Conservation (phyloP, 768 basidiomycete genomes). For the Trichaptum fuscoviolaceum region DNA sequence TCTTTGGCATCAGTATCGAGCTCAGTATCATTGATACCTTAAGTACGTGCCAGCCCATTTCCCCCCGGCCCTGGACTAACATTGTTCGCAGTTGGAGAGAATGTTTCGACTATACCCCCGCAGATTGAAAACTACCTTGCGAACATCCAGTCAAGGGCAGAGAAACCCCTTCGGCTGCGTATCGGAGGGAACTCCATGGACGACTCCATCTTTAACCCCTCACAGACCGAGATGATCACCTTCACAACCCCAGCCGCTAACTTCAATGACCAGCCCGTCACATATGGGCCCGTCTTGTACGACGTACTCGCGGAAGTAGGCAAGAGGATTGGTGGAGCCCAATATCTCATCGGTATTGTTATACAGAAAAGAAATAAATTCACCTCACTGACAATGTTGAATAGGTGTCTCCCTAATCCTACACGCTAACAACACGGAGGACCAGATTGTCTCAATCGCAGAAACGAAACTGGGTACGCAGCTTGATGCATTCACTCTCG, state of each 20-base stretch:
- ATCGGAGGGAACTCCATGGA: slow-evolving; percentile 46
- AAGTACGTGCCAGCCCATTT: slow-evolving; percentile 28
- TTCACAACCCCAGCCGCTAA: slow-evolving; percentile 30
- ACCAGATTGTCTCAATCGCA: slow-evolving; percentile 29
- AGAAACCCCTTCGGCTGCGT: slow-evolving; percentile 40
- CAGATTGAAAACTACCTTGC: slow-evolving; percentile 56
- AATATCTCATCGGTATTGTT: slow-evolving; percentile 29
- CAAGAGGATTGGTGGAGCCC: slow-evolving; percentile 19
- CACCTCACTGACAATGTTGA: neutral
- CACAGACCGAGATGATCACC: slow-evolving; percentile 37
- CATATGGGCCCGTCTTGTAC: slow-evolving; percentile 44
- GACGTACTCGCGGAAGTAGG: slow-evolving; percentile 38
- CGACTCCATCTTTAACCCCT: slow-evolving; percentile 37
- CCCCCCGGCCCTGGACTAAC: slow-evolving; percentile 3
- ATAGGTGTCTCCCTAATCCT: neutral
- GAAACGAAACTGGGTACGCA: slow-evolving; percentile 30
- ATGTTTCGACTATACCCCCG: slow-evolving; percentile 43
- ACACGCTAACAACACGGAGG: slow-evolving; percentile 32
- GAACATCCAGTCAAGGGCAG: slow-evolving; percentile 44
- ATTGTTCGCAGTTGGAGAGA: slow-evolving; percentile 41
- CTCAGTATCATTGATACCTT: slow-evolving; percentile 56
- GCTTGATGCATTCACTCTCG: slow-evolving; percentile 43
- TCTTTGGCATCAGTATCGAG: slow-evolving; percentile 62
- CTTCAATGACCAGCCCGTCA: slow-evolving; percentile 41
- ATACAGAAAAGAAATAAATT: neutral